These are phyloP conservation scores for Trichoderma hamatum DNA, from an alignment of 2,329 filamentous ascomycete species.

Conservation along the genomic window DNA sequence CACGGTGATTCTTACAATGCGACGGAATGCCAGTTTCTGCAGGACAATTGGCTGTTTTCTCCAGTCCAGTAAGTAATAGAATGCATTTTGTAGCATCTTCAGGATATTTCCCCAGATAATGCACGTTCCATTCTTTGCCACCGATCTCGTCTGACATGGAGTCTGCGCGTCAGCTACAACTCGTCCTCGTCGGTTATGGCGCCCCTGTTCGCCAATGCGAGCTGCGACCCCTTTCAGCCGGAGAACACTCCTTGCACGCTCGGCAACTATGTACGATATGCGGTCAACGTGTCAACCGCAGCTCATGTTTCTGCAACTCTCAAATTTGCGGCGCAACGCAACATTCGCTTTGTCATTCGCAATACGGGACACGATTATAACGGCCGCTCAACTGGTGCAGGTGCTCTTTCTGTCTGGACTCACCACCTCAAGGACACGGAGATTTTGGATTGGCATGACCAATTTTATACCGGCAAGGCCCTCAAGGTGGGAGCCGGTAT, in stretches of 20 bases:
- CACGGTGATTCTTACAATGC: conserved; percentile 53
- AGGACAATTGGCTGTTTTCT: conserved; percentile 48
- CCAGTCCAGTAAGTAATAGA: conserved; percentile 43
- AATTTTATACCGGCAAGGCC: conserved; percentile 53
- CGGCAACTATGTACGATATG: conserved; percentile 47
- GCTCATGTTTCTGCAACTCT: conserved; percentile 41
- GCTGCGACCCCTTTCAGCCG: conserved; percentile 42
- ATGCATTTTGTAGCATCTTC: not conserved
- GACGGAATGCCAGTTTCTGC: conserved; percentile 47
- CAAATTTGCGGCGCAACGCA: conserved; percentile 39
- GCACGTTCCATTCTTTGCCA: not conserved
- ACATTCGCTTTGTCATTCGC: conserved; percentile 55
- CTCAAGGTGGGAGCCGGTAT: conserved; percentile 60
- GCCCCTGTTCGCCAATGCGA: conserved; percentile 34
- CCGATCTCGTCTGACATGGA: not conserved
- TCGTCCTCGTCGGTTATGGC: conserved; percentile 38
- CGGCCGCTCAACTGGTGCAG: conserved; percentile 59
- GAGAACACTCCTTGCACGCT: conserved; percentile 44
- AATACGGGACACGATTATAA: conserved; percentile 58
- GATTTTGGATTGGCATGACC: conserved; percentile 46
- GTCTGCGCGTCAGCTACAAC: not conserved
- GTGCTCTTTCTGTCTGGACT: conserved; percentile 46
- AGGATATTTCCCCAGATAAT: not conserved
- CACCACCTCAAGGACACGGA: conserved; percentile 47
- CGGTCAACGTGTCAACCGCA: conserved; percentile 39